Conservation (phyloP, 345 rosid genomes). For the Xanthoceras sorbifolium region DNA sequence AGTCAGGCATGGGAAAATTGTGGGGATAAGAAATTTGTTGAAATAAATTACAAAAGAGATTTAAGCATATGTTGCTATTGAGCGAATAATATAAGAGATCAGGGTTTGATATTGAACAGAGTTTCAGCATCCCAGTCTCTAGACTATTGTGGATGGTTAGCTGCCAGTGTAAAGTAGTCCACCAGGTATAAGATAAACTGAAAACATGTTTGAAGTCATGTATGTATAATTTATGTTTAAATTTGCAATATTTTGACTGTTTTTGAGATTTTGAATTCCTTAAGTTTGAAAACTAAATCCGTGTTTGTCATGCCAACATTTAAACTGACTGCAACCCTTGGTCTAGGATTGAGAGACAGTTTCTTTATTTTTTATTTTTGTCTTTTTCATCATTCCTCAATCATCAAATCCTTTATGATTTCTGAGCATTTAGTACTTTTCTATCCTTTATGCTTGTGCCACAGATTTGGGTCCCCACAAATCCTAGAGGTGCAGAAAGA, state of each 20-base stretch:
- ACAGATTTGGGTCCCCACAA: conserved; percentile 95
- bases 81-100: background rate
- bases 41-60: background rate
- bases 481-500: conserved; percentile 95
- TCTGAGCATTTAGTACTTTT: background rate
- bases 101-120: background rate
- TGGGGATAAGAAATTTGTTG: background rate
- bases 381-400: background rate
- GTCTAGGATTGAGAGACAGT: background rate
- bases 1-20: background rate
- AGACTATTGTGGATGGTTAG: background rate
- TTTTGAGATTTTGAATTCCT: background rate
- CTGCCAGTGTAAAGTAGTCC: background rate
- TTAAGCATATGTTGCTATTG: background rate
- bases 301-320: background rate
- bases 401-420: background rate
- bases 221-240: background rate
- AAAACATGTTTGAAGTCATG: background rate
- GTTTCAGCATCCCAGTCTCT: background rate
- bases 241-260: background rate
- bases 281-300: background rate
- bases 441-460: conserved; percentile 18
- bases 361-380: background rate
- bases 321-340: background rate
- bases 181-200: background rate